phyloP scores from a whole-genome alignment of 2,329 filamentous ascomycete species.

The Microsporum audouinii region DNA sequence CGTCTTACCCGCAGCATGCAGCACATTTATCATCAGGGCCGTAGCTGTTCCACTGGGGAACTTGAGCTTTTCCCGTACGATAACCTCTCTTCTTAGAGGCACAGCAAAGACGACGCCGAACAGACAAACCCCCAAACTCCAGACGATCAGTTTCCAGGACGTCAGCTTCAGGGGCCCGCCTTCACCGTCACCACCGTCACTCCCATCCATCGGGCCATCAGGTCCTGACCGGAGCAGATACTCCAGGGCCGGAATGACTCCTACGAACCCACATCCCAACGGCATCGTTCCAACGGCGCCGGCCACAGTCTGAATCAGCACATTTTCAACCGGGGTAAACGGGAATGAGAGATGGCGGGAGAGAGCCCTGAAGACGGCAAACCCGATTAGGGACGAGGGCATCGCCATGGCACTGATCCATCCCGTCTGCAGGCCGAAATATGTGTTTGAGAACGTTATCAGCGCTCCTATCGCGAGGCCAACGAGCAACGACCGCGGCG shows the following conservation, averaged over 20 bases:
- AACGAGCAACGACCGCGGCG: slow-evolving; percentile 63
- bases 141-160: slow-evolving; percentile 68
- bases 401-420: slow-evolving; percentile 88
- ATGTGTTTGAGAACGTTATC: slow-evolving; percentile 95
- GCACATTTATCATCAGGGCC: slow-evolving; percentile 78
- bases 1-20: slow-evolving; percentile 55
- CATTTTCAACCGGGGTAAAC: slow-evolving; percentile 92
- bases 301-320: slow-evolving; percentile 89
- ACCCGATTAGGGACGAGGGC: slow-evolving; percentile 87
- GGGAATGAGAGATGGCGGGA: slow-evolving; percentile 62
- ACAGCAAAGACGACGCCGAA: slow-evolving; percentile 97
- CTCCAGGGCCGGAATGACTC: slow-evolving; percentile 84
- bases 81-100: slow-evolving; percentile 77
- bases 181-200: slow-evolving; percentile 54
- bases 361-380: slow-evolving; percentile 79
- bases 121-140: slow-evolving; percentile 86
- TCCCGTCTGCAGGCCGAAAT: slow-evolving; percentile 90
- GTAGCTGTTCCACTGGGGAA: slow-evolving; percentile 96
- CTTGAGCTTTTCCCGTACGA: slow-evolving; percentile 80
- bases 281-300: slow-evolving; percentile 96
- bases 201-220: slow-evolving; percentile 64
- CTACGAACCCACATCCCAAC: slow-evolving; percentile 86
- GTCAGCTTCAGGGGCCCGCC: slow-evolving; percentile 62
- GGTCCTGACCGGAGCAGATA: slow-evolving; percentile 70
- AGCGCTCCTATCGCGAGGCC: slow-evolving; percentile 76